Base-by-base conservation (phyloP, 768 basidiomycete genomes). In the Megacollybia marginata region DNA sequence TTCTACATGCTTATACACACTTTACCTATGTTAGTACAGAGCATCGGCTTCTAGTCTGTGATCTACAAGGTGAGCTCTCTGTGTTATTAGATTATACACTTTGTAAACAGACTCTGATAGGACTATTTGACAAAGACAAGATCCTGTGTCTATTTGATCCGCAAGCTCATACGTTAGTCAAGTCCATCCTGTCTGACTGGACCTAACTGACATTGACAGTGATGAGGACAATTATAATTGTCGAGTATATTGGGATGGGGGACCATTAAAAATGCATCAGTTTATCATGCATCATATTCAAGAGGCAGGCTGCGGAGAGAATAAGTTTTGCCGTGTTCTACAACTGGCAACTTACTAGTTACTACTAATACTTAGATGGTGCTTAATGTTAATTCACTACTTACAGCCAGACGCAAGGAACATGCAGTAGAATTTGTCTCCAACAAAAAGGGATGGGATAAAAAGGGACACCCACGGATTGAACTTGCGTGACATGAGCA, bases 1-100 rank as follows among this genome's bases (percentile, higher is more conserved):
- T 58, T 6, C 47, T 64, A 18, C 62, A 65, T 50, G 62, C 60
- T 2, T 65, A 64, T 50, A 48, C 57, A 12, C 64, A 64, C 50
- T 65, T 64, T 48, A 48, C 57, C 5, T 48, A 54, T 12, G n/a
- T 60, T 8, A 62, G 60, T 52, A 58, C 61, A 5, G 43, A 53
- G 9, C 34, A 55, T 8, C 34, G 52, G 19, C 34, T 63, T 7
- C 15, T 64, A 9, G 50, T 62, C 33, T 62, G 63, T 50, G 59
- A 65, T 49, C 51, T 65, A 7, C 63, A 65, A 56, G 63, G 62
- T 55, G 49, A 19, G 54, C 46, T 46, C 48, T 35, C 11, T 13
- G 31, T 20, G 5, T 38, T 31, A 28, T 13, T 40, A 15, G 15
- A 4, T 40, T 45, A 8, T 40, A 40, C 33, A 38, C 32, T 40